Evolutionary conservation across 1,284 basidiomycete genomes (phyloP).

Genomic region (Melampsora americana): DNA sequence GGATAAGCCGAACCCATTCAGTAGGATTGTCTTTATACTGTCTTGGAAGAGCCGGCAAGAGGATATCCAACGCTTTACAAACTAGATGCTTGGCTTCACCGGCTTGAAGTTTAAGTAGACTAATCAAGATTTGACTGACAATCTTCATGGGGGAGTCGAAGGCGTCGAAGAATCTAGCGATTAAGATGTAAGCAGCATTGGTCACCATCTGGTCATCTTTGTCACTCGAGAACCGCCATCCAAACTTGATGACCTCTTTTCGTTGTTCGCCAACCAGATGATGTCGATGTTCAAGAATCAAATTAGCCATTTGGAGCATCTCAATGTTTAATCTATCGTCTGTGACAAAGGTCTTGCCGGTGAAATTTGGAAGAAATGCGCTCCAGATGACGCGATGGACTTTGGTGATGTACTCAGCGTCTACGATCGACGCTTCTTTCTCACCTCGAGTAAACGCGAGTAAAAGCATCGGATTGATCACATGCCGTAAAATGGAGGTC

Average conservation of each 20-base stretch:
- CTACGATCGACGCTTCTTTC: constrained; percentile 61
- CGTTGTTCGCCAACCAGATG: constrained; percentile 72
- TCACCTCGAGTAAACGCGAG: constrained; percentile 65
- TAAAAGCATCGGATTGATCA: constrained; percentile 84
- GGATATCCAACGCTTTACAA: constrained; percentile 80
- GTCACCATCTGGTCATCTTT: constrained; percentile 87
- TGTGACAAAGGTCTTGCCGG: constrained; percentile 60
- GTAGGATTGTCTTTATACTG: constrained; percentile 61
- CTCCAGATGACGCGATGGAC: constrained; percentile 77
- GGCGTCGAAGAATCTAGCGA: constrained; percentile 87
- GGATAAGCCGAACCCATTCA: constrained; percentile 84
- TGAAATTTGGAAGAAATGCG: constrained; percentile 60
- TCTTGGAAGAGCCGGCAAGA: constrained; percentile 77
- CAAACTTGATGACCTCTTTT: constrained; percentile 93
- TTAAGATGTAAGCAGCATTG: constrained; percentile 86
- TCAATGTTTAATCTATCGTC: constrained; percentile 86
- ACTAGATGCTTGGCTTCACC: constrained; percentile 73
- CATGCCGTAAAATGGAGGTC: constrained; percentile 76
- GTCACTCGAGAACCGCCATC: constrained; percentile 78
- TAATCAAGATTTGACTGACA: constrained; percentile 88
- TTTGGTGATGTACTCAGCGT: constrained; percentile 66
- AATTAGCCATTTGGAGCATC: constrained; percentile 81
- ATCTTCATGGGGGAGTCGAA: constrained; percentile 92
- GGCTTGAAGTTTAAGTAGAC: constrained; percentile 76
- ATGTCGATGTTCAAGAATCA: constrained; percentile 80